A percentile compares a stretch with the other conserved stretches of the same genome.
These are phyloP conservation scores for Strobilomyces echinocephalus DNA, from an alignment of 768 basidiomycete species.

Conservation along the genomic window DNA sequence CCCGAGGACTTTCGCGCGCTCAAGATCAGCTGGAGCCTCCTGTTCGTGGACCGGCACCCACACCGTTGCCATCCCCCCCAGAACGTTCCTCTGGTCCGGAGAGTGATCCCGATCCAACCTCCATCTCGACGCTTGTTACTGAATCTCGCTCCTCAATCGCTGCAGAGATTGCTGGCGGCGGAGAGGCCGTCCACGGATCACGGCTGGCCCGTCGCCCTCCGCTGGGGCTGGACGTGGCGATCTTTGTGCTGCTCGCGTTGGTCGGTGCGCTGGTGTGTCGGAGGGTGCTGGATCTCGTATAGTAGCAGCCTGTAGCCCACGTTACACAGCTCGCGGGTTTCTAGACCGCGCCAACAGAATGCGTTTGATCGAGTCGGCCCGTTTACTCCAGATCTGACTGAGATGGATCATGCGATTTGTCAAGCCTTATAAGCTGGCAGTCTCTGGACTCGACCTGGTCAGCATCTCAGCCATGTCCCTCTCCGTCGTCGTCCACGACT, in stretches of 20 bases:
- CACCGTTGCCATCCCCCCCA: slow-evolving; percentile 14
- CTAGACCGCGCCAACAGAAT: slow-evolving; percentile 23
- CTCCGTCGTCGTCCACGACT: slow-evolving; percentile 13
- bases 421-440: slow-evolving; percentile 16
- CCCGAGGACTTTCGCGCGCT: slow-evolving; percentile 23
- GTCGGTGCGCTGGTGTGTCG: slow-evolving; percentile 65
- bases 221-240: slow-evolving; percentile 65
- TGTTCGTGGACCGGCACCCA: slow-evolving; percentile 11
- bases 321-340: slow-evolving; percentile 15
- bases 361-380: slow-evolving; percentile 23
- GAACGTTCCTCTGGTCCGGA: slow-evolving; percentile 16
- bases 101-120: slow-evolving; percentile 16
- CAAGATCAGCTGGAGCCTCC: slow-evolving; percentile 15
- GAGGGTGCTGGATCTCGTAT: slow-evolving; percentile 26
- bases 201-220: slow-evolving; percentile 36
- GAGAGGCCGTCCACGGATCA: slow-evolving; percentile 20
- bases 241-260: slow-evolving; percentile 66
- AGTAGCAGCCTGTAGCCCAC: slow-evolving; percentile 16
- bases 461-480: slow-evolving; percentile 16
- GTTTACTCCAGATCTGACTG: neutral
- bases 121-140: slow-evolving; percentile 14
- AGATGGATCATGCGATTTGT: slow-evolving; percentile 23
- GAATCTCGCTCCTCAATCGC: slow-evolving; percentile 8
- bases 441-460: slow-evolving; percentile 1
- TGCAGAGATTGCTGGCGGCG: slow-evolving; percentile 2